Evolutionary conservation across 2,329 filamentous ascomycete genomes (phyloP), one percentile per base, ranked within the genome.

Genomic region (Fusarium domesticum): DNA sequence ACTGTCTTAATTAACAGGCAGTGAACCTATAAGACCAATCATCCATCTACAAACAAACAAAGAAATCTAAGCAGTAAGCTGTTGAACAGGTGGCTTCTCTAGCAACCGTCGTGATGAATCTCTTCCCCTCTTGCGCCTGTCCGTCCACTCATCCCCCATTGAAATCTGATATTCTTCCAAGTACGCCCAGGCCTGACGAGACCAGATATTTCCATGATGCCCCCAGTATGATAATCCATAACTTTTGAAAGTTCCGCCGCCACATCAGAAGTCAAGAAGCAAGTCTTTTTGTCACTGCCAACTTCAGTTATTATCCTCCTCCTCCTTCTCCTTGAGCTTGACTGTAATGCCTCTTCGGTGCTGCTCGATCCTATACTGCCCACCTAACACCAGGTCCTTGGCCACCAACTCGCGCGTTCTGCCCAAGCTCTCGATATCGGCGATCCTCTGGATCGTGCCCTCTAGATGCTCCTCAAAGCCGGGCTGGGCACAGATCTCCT

Each of bases 371-470:
- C 81, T 77, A 63, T 96, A 96, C 65, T 85, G 85, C 2, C 90
- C 90, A 11, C 87, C 83, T 23, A 91, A 73, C 61, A 93, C 92
- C 31, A 97, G 74, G 66, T 97, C 93, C 72, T 98, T 98, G 53
- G 95, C 87, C 1, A 95, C 95, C 40, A 98, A 66, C 69, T 98
- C 93, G 50, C 92, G 83, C n/a, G 93, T 98, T 51, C 93, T 77
- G 28, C 91, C 92, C 50, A 98, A 75, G 60, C 85, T 91, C 73
- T 98, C 93, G 63, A 98, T 98, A 53, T 86, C 91, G n/a, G 77
- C 70, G 55, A 98, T 98, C 17, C 93, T 80, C 46, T 92, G 79
- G 18, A 96, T 72, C 0, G 93, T 97, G 3, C 78, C 83, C 49
- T 95, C 83, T 14, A 98, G 71, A 64, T 90, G 85, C 53, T 91